These are phyloP conservation scores for Gigaspora rosea DNA, from an alignment of 192 early-diverging fungal species.

Conservation along the genomic window DNA sequence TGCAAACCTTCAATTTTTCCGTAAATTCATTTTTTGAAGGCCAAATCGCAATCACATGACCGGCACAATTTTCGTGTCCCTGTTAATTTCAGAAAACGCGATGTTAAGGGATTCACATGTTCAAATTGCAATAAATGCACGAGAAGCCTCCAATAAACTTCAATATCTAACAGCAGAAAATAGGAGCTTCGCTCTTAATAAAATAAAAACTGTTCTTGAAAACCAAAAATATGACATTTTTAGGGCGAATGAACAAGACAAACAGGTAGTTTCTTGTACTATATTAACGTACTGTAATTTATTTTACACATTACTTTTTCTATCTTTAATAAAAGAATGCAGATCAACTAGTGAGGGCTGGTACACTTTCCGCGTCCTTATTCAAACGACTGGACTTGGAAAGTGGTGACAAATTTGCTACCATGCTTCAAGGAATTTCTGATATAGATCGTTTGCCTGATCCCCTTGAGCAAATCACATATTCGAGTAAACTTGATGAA, in stretches of 20 bases:
- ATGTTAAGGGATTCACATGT: no score
- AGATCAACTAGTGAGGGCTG: slow-evolving; percentile 66
- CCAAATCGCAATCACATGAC: no score
- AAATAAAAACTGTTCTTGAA: slow-evolving; percentile 68
- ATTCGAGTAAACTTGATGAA: slow-evolving; percentile 77
- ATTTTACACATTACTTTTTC: not conserved
- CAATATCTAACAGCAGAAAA: slow-evolving; percentile 69
- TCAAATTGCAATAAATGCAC: slow-evolving; percentile 42
- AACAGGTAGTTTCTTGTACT: no score
- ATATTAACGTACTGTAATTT: no score
- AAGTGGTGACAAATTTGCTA: slow-evolving; percentile 81
- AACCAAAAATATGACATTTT: slow-evolving; percentile 70
- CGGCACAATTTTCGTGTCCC: no score
- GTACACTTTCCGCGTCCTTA: slow-evolving; percentile 72
- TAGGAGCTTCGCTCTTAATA: slow-evolving; percentile 74
- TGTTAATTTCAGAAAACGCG: no score
- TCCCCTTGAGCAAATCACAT: slow-evolving; percentile 79
- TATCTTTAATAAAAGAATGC: slow-evolving; percentile 48
- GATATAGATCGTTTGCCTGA: slow-evolving; percentile 87
- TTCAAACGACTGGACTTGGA: slow-evolving; percentile 89
- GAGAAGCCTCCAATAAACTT: slow-evolving; percentile 71
- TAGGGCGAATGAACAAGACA: slow-evolving; percentile 57
- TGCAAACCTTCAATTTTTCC: no score
- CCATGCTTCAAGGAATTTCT: slow-evolving; percentile 84
- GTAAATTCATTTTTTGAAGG: no score